phyloP scores from a whole-genome alignment of 2,329 filamentous ascomycete genomes.

The Neoascochyta sp. region DNA sequence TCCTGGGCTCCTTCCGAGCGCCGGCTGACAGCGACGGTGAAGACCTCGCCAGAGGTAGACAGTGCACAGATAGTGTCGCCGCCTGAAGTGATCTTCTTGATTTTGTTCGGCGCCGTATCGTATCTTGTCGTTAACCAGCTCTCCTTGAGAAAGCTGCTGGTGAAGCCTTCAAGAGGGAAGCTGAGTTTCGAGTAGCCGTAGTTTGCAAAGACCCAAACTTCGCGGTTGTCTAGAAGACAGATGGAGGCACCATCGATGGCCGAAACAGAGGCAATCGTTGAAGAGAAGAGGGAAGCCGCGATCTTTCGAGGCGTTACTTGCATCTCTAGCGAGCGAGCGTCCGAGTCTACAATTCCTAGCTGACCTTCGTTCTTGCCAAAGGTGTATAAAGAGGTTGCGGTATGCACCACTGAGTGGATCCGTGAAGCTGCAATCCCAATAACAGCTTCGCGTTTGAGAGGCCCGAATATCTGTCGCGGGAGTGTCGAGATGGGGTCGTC shows the following conservation, averaged over 20 bases:
- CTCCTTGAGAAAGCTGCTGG: constrained; percentile 64
- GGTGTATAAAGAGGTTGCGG: constrained; percentile 74
- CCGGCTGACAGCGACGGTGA: constrained; percentile 73
- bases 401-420: constrained; percentile 88
- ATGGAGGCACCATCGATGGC: constrained; percentile 89
- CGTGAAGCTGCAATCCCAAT: constrained; percentile 82
- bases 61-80: constrained; percentile 90
- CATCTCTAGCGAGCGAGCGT: constrained; percentile 84
- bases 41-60: constrained; percentile 80
- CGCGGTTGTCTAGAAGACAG: constrained; percentile 78
- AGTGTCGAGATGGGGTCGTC: constrained; percentile 78
- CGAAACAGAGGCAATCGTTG: constrained; percentile 70
- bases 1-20: constrained; percentile 59
- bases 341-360: constrained; percentile 88
- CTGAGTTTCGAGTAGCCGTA: constrained; percentile 91
- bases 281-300: constrained; percentile 74
- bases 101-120: constrained; percentile 62
- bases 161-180: constrained; percentile 73
- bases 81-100: constrained; percentile 74
- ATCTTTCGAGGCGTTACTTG: constrained; percentile 82
- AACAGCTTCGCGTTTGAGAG: constrained; percentile 80
- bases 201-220: constrained; percentile 91
- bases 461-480: constrained; percentile 86
- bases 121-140: constrained; percentile 64
- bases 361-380: constrained; percentile 97